Percentiles rank a stretch among this genome's conserved stretches.
These are phyloP conservation scores for Coprinopsis marcescibilis DNA, from an alignment of 768 basidiomycete genomes.

Conservation along the genomic window DNA sequence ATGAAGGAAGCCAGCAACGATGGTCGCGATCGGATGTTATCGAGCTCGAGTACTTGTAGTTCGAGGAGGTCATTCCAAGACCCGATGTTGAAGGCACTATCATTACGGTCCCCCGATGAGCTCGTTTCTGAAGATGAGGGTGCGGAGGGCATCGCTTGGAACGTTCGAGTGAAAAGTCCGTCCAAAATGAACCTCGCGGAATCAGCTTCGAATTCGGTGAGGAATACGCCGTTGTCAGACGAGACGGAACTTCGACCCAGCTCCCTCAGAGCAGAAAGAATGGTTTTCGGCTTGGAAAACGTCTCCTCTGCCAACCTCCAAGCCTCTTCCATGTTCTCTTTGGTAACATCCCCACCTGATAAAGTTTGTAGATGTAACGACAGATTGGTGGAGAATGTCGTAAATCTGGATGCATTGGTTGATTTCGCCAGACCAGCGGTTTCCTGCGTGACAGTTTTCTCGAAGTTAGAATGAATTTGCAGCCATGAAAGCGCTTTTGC, in stretches of 20 bases:
- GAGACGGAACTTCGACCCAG: background rate
- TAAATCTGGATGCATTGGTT: constrained; percentile 5
- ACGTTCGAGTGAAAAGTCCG: constrained; percentile 39
- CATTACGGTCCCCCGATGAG: background rate
- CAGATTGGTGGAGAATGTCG: background rate
- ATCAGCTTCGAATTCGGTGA: constrained; percentile 49
- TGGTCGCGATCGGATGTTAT: constrained; percentile 39
- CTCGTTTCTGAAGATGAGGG: background rate
- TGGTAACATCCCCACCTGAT: constrained; percentile 26
- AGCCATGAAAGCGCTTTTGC: constrained; percentile 15
- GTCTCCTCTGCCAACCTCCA: constrained; percentile 40
- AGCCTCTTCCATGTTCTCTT: constrained; percentile 33
- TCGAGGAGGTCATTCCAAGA: constrained; percentile 45
- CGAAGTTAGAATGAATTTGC: constrained; percentile 19
- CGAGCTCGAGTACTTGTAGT: constrained; percentile 55
- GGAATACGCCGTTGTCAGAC: constrained; percentile 19
- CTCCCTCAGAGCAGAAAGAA: constrained; percentile 2
- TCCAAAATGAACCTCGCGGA: constrained; percentile 51
- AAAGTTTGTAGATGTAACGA: constrained; percentile 21
- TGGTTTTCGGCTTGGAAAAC: constrained; percentile 9
- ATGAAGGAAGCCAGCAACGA: constrained; percentile 47
- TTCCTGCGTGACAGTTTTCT: constrained; percentile 18
- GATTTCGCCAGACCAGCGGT: constrained; percentile 1
- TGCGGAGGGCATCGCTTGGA: constrained; percentile 23
- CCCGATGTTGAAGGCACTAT: constrained; percentile 18